Percentiles rank a stretch among this genome's conserved stretches.
Evolutionary conservation across 2,329 filamentous ascomycete species (phyloP).

Genomic region (Penicillium sp.): DNA sequence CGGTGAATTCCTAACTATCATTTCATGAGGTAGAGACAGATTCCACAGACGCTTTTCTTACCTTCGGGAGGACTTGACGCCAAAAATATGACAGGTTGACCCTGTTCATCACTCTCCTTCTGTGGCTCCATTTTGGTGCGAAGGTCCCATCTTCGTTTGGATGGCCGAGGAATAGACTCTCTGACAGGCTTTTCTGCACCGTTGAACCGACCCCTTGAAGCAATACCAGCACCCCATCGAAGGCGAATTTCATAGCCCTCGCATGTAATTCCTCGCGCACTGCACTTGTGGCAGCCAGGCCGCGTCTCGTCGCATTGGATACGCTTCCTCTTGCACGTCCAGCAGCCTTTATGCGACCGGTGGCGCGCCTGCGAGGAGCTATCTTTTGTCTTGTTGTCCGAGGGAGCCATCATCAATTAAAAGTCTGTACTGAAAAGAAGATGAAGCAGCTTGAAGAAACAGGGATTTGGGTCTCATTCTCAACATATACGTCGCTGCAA

Average conservation of each 20-base stretch:
- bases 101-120: constrained; percentile 7
- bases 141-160: constrained; percentile 22
- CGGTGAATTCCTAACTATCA: no score
- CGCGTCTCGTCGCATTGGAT: constrained; percentile 24
- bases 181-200: constrained; percentile 23
- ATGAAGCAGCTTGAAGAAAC: constrained; percentile 1
- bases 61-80: constrained; percentile 5
- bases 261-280: constrained; percentile 13
- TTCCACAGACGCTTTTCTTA: constrained; percentile 2
- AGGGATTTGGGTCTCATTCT: constrained; percentile 6
- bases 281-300: constrained; percentile 19
- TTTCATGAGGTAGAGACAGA: background rate
- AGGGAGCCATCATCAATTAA: constrained; percentile 10
- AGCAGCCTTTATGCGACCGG: constrained; percentile 25
- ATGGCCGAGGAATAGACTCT: constrained; percentile 22
- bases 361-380: constrained; percentile 11
- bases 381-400: constrained; percentile 14
- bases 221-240: constrained; percentile 25
- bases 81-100: constrained; percentile 12
- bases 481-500: constrained; percentile 17
- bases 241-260: constrained; percentile 25
- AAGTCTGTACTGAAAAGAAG: constrained; percentile 3
- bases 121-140: constrained; percentile 10
- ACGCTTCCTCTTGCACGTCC: constrained; percentile 25
- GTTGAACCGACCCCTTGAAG: constrained; percentile 22